phyloP scores from a whole-genome alignment of 2,329 filamentous ascomycete genomes.

The Trichoderma koningii region DNA sequence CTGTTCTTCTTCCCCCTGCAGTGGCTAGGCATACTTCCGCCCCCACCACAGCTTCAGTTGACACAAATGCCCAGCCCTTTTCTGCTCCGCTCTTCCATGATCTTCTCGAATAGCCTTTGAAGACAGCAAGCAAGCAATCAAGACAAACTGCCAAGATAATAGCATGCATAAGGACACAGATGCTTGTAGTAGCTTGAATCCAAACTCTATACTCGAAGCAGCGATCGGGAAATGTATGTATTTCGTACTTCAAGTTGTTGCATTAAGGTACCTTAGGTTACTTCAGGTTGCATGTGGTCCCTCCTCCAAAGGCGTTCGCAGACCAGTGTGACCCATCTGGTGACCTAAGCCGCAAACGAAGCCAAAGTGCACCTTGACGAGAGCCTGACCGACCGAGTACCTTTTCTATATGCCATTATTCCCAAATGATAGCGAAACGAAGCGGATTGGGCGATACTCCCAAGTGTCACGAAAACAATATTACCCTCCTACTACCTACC shows the following conservation, averaged over 20 bases:
- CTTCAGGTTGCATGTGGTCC: background rate
- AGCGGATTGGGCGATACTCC: too few species aligned
- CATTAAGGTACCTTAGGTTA: too few species aligned
- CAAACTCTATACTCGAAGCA: too few species aligned
- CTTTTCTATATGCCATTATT: background rate
- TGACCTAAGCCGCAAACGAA: slow-evolving; percentile 13
- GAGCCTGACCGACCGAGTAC: slow-evolving; percentile 22
- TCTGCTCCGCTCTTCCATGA: background rate
- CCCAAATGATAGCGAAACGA: too few species aligned
- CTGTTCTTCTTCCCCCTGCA: background rate
- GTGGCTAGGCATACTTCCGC: slow-evolving; percentile 13
- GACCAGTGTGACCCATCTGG: slow-evolving; percentile 1
- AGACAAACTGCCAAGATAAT: background rate
- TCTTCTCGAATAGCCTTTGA: background rate
- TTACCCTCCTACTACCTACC: too few species aligned
- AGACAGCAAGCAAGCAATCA: background rate
- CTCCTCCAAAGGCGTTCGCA: background rate
- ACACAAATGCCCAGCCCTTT: background rate
- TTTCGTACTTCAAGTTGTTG: too few species aligned
- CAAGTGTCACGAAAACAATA: background rate
- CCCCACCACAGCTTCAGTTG: background rate
- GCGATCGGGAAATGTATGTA: too few species aligned
- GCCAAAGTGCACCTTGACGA: background rate
- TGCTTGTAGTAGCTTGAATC: too few species aligned
- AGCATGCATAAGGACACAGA: too few species aligned